These are phyloP conservation scores for Chaetomium tenue DNA, from an alignment of 495 filamentous ascomycete species.

Conservation along the genomic window DNA sequence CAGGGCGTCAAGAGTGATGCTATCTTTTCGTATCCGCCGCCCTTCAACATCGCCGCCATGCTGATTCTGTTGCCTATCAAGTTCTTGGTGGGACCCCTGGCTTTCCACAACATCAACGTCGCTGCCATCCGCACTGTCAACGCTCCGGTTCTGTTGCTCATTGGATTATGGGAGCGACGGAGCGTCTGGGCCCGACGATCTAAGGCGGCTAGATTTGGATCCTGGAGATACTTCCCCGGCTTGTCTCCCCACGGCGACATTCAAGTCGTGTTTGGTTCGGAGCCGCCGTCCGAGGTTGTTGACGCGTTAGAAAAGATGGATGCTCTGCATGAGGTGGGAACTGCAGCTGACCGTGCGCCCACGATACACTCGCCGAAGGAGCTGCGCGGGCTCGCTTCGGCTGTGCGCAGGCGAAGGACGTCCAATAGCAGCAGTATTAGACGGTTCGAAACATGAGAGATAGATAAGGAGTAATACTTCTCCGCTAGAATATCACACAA, in stretches of 20 bases:
- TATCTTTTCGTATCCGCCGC: constrained; percentile 62
- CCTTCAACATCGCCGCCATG: constrained; percentile 62
- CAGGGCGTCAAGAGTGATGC: constrained; percentile 65
- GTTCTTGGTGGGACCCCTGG: constrained; percentile 51
- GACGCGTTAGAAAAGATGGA: constrained; percentile 42
- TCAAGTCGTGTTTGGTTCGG: constrained; percentile 57
- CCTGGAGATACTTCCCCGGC: constrained; percentile 50
- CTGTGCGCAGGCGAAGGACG: constrained; percentile 17
- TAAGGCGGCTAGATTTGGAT: constrained; percentile 23
- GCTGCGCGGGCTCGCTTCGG: constrained; percentile 4
- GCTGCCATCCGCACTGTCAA: constrained; percentile 55
- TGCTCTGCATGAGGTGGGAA: constrained; percentile 21
- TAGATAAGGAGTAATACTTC: not conserved
- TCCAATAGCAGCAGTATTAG: constrained; percentile 24
- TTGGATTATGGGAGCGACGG: constrained; percentile 54
- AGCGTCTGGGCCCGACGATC: constrained; percentile 36
- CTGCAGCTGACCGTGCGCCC: not conserved
- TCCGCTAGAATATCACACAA: not conserved
- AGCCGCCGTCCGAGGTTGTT: constrained; percentile 53
- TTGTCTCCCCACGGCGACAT: constrained; percentile 60
- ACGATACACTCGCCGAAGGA: constrained; percentile 14
- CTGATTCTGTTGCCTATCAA: constrained; percentile 57
- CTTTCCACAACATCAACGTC: constrained; percentile 64
- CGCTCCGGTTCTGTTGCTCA: constrained; percentile 53
- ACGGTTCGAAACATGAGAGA: constrained; percentile 12